phyloP scores from a whole-genome alignment of 768 basidiomycete species.

The Kwoniella dendrophila region DNA sequence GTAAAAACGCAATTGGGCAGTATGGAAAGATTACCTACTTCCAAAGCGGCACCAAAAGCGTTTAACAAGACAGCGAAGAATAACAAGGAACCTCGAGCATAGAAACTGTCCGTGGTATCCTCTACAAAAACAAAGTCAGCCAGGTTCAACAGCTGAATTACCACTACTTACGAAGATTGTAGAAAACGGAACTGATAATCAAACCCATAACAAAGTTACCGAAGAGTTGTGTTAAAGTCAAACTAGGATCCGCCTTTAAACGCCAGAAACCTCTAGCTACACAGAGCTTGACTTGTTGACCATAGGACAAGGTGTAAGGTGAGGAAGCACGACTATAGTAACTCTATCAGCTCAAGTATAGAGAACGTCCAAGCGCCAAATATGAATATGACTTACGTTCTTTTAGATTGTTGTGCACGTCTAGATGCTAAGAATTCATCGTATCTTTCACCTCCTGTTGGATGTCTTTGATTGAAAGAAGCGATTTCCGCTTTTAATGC shows the following conservation, averaged over 20 bases:
- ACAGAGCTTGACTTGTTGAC: conserved; percentile 60
- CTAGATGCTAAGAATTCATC: conserved; percentile 72
- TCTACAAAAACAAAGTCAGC: conserved; percentile 6
- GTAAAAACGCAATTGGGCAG: too few species aligned
- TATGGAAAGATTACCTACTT: too few species aligned
- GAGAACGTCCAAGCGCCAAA: conserved; percentile 69
- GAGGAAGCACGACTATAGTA: conserved; percentile 53
- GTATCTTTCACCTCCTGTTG: conserved; percentile 58
- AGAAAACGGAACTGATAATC: conserved; percentile 54
- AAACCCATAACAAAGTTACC: conserved; percentile 51
- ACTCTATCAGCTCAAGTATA: conserved; percentile 60
- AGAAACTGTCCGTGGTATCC: conserved; percentile 46
- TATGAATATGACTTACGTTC: conserved; percentile 69
- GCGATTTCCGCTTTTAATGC: conserved; percentile 61
- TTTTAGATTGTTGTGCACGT: conserved; percentile 71
- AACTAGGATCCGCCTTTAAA: conserved; percentile 58
- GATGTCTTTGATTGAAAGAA: conserved; percentile 60
- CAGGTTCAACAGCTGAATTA: neutral
- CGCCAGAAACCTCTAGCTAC: conserved; percentile 61
- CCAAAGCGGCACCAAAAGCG: conserved; percentile 57
- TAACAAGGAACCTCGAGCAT: conserved; percentile 40
- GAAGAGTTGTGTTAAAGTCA: conserved; percentile 51
- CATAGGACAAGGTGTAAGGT: conserved; percentile 60
- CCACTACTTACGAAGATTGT: conserved; percentile 42
- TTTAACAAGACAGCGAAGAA: conserved; percentile 66